These are phyloP conservation scores for Flaveria robusta DNA, from an alignment of 129 eudicot species.

Conservation along the genomic window DNA sequence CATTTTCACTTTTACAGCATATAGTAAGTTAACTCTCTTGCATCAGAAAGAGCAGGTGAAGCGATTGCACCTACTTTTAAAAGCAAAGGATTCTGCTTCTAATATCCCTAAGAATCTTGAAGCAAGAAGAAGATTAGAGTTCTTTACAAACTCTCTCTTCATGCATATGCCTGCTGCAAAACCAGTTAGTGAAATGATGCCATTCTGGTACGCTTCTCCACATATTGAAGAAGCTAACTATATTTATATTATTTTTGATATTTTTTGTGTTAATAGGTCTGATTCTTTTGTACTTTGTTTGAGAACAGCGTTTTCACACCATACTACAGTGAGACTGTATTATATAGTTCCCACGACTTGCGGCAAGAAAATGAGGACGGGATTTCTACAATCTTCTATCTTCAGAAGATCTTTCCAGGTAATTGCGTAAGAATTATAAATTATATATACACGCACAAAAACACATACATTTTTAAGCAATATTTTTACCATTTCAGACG, in stretches of 20 bases:
- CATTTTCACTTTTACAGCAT: not conserved
- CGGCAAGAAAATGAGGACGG: constrained; percentile 95
- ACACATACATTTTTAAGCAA: not conserved
- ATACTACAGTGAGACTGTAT: constrained; percentile 94
- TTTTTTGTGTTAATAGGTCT: not conserved
- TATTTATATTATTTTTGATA: not conserved
- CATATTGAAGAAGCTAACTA: constrained; percentile 6
- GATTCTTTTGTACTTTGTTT: constrained; percentile 30
- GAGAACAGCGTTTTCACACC: constrained; percentile 92
- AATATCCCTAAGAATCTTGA: constrained; percentile 95
- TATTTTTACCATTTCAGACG: constrained; percentile 50
- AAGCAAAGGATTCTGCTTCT: constrained; percentile 84
- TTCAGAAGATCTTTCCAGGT: constrained; percentile 99
- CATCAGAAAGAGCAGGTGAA: constrained; percentile 89
- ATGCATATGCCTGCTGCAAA: constrained; percentile 98
- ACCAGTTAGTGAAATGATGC: constrained; percentile 91
- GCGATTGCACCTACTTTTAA: constrained; percentile 83
- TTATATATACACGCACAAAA: not conserved
- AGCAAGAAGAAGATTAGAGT: constrained; percentile 95
- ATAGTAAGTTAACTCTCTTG: constrained; percentile 5
- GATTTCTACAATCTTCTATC: constrained; percentile 87
- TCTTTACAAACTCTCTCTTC: constrained; percentile 86
- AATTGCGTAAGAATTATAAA: not conserved
- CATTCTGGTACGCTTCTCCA: constrained; percentile 62
- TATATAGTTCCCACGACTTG: constrained; percentile 82